Conservation (phyloP, 495 filamentous ascomycete genomes). For the Penicillium daleae region DNA sequence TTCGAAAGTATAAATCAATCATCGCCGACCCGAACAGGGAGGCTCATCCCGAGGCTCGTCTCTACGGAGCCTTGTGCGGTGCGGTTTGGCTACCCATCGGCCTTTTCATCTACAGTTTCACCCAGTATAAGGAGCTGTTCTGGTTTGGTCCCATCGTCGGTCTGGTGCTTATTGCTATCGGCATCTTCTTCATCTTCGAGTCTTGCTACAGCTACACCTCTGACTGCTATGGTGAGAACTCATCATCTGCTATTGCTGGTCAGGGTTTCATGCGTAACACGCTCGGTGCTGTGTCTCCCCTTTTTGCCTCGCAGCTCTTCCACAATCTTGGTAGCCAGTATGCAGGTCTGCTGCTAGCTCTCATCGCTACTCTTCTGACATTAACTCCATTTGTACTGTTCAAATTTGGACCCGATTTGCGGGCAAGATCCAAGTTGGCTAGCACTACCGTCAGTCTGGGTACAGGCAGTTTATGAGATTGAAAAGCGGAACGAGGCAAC, state of each 20-base stretch:
- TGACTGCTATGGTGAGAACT: slow-evolving; percentile 49
- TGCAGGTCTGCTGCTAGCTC: slow-evolving; percentile 46
- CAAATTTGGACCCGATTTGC: slow-evolving; percentile 45
- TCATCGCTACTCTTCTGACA: slow-evolving; percentile 44
- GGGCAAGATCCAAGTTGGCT: slow-evolving; percentile 40
- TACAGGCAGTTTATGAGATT: neutral
- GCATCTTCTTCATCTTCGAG: slow-evolving; percentile 56
- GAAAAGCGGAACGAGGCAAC: neutral
- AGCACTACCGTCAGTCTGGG: slow-evolving; percentile 24
- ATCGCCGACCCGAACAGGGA: slow-evolving; percentile 64
- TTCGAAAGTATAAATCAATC: slow-evolving; percentile 60
- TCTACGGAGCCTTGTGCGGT: slow-evolving; percentile 65
- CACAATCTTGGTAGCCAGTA: slow-evolving; percentile 47
- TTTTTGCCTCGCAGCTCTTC: slow-evolving; percentile 55
- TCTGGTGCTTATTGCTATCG: slow-evolving; percentile 41
- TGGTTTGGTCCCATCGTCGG: slow-evolving; percentile 72
- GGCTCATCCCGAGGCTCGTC: slow-evolving; percentile 53
- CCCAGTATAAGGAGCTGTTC: slow-evolving; percentile 61
- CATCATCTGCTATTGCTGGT: slow-evolving; percentile 51
- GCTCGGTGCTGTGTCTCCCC: slow-evolving; percentile 52
- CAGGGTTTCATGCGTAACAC: slow-evolving; percentile 55
- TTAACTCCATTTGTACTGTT: slow-evolving; percentile 48
- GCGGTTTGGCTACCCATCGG: slow-evolving; percentile 73
- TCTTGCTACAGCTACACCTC: slow-evolving; percentile 48
- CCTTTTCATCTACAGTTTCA: slow-evolving; percentile 81